Evolutionary conservation across 2,329 filamentous ascomycete species (phyloP), one percentile per base, ranked within the genome.

Genomic region (Xylariales sp.): DNA sequence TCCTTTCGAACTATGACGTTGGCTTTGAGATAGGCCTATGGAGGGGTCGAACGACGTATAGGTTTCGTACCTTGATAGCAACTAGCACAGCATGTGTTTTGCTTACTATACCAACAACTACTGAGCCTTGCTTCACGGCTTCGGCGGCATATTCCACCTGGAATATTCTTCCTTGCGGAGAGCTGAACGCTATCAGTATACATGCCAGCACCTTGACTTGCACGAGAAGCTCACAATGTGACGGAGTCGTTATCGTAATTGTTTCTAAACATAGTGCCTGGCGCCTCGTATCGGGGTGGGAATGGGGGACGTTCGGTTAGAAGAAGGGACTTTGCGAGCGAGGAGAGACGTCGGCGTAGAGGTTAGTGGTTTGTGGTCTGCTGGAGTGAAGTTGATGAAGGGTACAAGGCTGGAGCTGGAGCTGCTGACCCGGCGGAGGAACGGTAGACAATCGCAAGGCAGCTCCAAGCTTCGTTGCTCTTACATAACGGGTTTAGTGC

Each of bases 181-280:
- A 99, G 90, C 94, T 97, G 78, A 65, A 55, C 69, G 70, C 66
- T 67, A 64, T 74, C 67, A 75, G 70, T 61, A 66, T 67, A 67
- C 68, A 69, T 65, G 66, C 66, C 62, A 66, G 63, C 68, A 64
- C 32, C 55, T 50, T 57, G 57, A 54, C 46, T 61, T 48, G 12
- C 58, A 64, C 41, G 62, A 56, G 71, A 79, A 79, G 83, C 91
- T 84, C 87, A 97, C 94, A 98, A 99, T 84, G 96, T 99, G 84
- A 98, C 94, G 72, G 95, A 97, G 84, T 99, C 96, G 90, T 99
- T 99, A 86, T 99, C 96, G 88, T 99, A 99, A 84, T 98, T 98
- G 88, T 99, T 99, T 84, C 96, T 90, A 86, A 99, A 99, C 96
- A 99, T 98, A 78, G 78, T 90, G 87, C 73, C 75, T 39, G 57